Evolutionary conservation across 1,284 basidiomycete species (phyloP).

Genomic region (Butyriboletus appendiculatus): DNA sequence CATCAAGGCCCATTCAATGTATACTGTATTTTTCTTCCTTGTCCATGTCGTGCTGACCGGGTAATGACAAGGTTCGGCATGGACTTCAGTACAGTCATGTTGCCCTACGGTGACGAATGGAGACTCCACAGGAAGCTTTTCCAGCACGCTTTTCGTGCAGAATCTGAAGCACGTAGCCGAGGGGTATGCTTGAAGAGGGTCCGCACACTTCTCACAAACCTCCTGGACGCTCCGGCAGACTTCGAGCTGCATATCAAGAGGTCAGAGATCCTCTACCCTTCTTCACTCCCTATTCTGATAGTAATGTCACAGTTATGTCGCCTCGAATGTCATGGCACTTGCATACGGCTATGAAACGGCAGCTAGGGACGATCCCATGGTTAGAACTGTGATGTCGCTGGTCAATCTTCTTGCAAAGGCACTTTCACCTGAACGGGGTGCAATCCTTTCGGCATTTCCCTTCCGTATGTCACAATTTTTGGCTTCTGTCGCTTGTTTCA

Average conservation of each 20-base stretch:
- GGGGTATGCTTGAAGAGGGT: conserved; percentile 20
- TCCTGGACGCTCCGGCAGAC: conserved; percentile 25
- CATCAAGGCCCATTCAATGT: conserved; percentile 20
- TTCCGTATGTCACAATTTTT: conserved; percentile 19
- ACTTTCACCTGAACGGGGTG: conserved; percentile 21
- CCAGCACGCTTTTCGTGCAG: conserved; percentile 23
- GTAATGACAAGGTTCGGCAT: conserved; percentile 18
- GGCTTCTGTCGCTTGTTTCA: background rate
- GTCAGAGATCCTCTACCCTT: conserved; percentile 1
- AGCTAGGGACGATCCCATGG: conserved; percentile 24
- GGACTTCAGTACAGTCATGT: conserved; percentile 25
- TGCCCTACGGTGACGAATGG: conserved; percentile 28
- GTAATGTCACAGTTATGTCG: conserved; percentile 19
- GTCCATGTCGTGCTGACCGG: background rate
- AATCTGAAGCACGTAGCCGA: conserved; percentile 16
- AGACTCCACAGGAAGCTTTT: conserved; percentile 29
- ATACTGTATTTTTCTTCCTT: background rate
- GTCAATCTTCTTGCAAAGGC: conserved; percentile 21
- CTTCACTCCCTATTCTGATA: background rate
- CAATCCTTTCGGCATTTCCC: conserved; percentile 23
- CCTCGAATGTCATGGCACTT: conserved; percentile 27
- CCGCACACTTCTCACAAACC: conserved; percentile 18
- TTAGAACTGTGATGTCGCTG: conserved; percentile 15
- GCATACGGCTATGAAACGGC: conserved; percentile 25
- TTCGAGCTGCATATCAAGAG: conserved; percentile 26